Evolutionary conservation across 2,329 filamentous ascomycete genomes (phyloP).

Genomic region (Bipolaris cookei): DNA sequence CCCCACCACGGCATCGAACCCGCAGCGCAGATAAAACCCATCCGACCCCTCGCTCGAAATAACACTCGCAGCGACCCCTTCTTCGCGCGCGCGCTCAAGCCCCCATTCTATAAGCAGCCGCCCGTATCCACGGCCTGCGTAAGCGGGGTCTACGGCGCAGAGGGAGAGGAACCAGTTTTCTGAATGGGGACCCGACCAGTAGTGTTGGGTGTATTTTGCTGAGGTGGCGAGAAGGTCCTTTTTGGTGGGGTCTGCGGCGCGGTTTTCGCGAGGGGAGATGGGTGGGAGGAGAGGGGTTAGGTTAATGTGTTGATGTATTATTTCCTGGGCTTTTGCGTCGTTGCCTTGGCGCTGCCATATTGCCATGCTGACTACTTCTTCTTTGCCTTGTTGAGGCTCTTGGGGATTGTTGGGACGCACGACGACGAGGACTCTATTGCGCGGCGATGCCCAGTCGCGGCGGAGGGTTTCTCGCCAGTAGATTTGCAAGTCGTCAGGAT

Average conservation of each 20-base stretch:
- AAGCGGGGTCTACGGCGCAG: conserved; percentile 50
- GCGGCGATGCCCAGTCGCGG: conserved; percentile 21
- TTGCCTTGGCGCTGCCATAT: conserved; percentile 34
- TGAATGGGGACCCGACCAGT: conserved; percentile 15
- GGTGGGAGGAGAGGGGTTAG: not conserved
- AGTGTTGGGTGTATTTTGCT: conserved; percentile 17
- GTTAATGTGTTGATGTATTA: conserved; percentile 13
- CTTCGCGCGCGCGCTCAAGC: conserved; percentile 45
- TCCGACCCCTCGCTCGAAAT: conserved; percentile 50
- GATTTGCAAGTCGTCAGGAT: conserved; percentile 31
- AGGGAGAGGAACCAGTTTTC: not conserved
- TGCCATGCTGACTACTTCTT: conserved; percentile 29
- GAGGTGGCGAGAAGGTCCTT: conserved; percentile 12
- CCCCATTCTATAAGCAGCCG: conserved; percentile 53
- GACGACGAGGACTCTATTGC: conserved; percentile 20
- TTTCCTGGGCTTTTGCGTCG: conserved; percentile 18
- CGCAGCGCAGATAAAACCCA: conserved; percentile 49
- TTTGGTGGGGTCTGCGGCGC: conserved; percentile 27
- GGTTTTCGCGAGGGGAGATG: conserved; percentile 14
- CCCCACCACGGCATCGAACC: conserved; percentile 45
- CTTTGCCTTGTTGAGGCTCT: conserved; percentile 16
- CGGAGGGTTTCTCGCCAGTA: conserved; percentile 32
- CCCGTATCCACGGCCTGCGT: conserved; percentile 50
- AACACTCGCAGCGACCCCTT: conserved; percentile 50
- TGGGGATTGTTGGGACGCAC: not conserved